A percentile compares a stretch with the other conserved stretches of the same genome.
Evolutionary conservation across 345 rosid species (phyloP).

Genomic region (Litchi chinensis): DNA sequence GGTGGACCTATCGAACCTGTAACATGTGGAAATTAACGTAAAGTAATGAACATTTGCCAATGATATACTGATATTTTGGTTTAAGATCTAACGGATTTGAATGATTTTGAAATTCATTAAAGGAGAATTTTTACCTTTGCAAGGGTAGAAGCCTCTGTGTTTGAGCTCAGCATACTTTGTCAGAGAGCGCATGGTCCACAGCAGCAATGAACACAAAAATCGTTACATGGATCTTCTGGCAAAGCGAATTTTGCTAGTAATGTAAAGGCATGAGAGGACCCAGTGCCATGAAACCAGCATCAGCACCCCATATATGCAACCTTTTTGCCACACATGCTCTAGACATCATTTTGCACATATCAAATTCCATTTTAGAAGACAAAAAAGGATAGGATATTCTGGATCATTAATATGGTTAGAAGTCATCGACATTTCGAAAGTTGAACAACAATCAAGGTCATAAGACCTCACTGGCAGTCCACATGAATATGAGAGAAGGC

Average conservation of each 20-base stretch:
- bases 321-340: slow-evolving; percentile 5
- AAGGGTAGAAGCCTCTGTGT: slow-evolving; percentile 27
- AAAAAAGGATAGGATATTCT: too few relatives aligned
- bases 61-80: too few relatives aligned
- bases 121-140: slow-evolving; percentile 9
- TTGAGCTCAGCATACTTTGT: slow-evolving; percentile 29
- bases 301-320: slow-evolving; percentile 16
- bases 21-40: not conserved
- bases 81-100: too few relatives aligned
- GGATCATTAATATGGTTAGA: too few relatives aligned
- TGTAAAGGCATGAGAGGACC: slow-evolving; percentile 20
- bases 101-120: too few relatives aligned
- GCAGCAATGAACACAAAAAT: slow-evolving; percentile 27
- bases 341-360: not conserved
- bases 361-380: too few relatives aligned
- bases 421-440: too few relatives aligned
- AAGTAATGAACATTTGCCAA: too few relatives aligned
- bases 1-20: slow-evolving; percentile 10
- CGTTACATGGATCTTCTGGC: slow-evolving; percentile 22
- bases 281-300: slow-evolving; percentile 11
- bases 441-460: too few relatives aligned
- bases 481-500: too few relatives aligned
- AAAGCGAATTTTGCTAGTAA: slow-evolving; percentile 17
- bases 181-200: slow-evolving; percentile 33
- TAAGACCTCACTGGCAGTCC: too few relatives aligned